Evolutionary conservation across 441 rosid genomes (phyloP), one percentile per base, ranked within the genome.

Genomic region (Aleurites moluccanus): DNA sequence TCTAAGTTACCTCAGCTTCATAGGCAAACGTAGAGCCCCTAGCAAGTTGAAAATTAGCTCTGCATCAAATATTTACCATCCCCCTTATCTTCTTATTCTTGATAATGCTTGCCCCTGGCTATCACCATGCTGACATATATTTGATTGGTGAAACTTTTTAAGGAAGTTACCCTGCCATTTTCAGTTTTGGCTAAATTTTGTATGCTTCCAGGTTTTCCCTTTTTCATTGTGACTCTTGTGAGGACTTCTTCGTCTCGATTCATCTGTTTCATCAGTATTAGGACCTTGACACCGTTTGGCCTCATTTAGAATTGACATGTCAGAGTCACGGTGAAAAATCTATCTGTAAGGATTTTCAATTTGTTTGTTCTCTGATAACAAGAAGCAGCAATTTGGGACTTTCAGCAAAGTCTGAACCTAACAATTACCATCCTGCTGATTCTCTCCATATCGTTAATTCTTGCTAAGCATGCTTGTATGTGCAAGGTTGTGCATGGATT

Each of bases 311-410:
- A 33, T 21, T 69, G 73, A 57, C 38, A 57, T 3, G 7, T 30
- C 25, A 18, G 18, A 53, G 13, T 63, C 73, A 53, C n/a, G 33
- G 7, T 52, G 72, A 49, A 67, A 49, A 25, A 0, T 30, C 44
- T 44, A 50, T 14, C 10, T 21, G 15, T n/a, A 20, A 50, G 30
- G 10, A 21, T 27, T 15, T 23, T 8, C 10, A 6, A 2, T 49
- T 57, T 70, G 25, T 30, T 30, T 40, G 1, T 18, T 21, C 10
- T 40, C 14, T 23, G 27, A 49, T 8, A 20, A 7, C 20, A 18
- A 3, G 47, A 70, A 55, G 63, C 63, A 40, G 38, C n/a, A 55
- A 70, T 40, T 70, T 38, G 6, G n/a, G 27, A 23, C 52, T 70
- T 35, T 25, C 44, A 42, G 30, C 44, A 60, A 4, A 20, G 38